phyloP scores from a whole-genome alignment of 148 eudicot genomes.

The Camellia granthamiana region DNA sequence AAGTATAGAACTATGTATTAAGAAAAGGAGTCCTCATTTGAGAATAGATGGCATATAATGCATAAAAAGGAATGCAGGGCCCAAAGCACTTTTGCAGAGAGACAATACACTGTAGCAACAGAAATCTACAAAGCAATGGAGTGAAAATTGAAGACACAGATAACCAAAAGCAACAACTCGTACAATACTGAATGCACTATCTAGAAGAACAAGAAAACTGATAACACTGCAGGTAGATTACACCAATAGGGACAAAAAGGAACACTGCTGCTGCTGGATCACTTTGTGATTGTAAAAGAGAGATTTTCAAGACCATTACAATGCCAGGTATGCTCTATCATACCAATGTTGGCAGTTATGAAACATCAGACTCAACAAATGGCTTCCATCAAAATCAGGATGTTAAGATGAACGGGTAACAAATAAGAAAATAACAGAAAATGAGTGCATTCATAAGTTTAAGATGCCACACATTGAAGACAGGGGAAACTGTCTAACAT shows the following conservation, averaged over 20 bases:
- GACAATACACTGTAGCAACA: too few relatives aligned
- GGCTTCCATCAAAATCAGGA: not conserved
- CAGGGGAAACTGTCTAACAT: not conserved
- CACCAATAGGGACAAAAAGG: not conserved
- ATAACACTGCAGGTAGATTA: not conserved
- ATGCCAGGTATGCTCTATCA: not conserved
- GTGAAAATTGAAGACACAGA: not conserved
- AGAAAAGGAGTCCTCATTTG: too few relatives aligned
- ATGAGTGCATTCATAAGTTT: not conserved
- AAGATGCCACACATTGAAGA: not conserved
- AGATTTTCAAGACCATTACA: conserved; percentile 1
- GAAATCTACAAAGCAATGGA: too few relatives aligned
- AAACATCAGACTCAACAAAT: not conserved
- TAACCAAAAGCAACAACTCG: not conserved
- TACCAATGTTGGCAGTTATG: conserved; percentile 6
- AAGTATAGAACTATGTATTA: not conserved
- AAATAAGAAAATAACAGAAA: not conserved
- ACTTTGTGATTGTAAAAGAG: not conserved
- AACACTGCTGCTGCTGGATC: not conserved
- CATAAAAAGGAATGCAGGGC: not conserved
- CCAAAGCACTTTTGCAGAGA: not conserved
- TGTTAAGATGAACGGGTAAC: not conserved
- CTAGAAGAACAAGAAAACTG: not conserved
- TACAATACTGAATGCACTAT: not conserved
- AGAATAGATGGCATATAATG: not conserved